Evolutionary conservation across 345 rosid species (phyloP).

Genomic region (Sonneratia alba): DNA sequence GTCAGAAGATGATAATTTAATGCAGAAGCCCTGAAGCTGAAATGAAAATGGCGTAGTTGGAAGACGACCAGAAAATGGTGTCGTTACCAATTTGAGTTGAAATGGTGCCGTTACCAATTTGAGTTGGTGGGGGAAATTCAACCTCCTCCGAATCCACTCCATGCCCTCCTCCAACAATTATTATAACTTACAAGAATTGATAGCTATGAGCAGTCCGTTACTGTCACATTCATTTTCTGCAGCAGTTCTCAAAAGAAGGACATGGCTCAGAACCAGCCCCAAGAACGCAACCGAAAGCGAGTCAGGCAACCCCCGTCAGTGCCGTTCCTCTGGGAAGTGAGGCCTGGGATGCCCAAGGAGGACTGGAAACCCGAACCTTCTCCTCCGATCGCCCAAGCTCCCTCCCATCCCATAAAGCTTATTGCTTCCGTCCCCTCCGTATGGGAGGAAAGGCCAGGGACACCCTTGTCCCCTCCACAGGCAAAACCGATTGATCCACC

Average conservation of each 20-base stretch:
- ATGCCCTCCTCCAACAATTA: too few relatives aligned
- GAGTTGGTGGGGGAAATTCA: not conserved
- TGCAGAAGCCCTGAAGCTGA: not conserved
- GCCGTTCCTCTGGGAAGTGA: conserved; percentile 81
- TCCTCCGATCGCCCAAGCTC: conserved; percentile 23
- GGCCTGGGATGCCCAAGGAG: conserved; percentile 66
- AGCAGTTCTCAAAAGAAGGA: not conserved
- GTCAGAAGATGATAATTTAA: not conserved
- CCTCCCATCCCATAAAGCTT: conserved; percentile 41
- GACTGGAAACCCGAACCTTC: conserved; percentile 49
- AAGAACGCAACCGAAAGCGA: conserved; percentile 21
- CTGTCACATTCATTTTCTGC: not conserved
- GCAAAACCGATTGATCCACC: not conserved
- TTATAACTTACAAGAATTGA: not conserved
- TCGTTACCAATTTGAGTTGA: not conserved
- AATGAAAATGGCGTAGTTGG: not conserved
- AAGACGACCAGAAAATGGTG: conserved; percentile 1
- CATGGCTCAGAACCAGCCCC: not conserved
- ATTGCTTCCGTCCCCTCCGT: conserved; percentile 54
- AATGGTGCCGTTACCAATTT: not conserved
- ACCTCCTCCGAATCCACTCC: conserved; percentile 4
- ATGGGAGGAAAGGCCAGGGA: conserved; percentile 82
- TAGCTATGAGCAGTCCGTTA: not conserved
- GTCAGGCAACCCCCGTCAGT: conserved; percentile 58
- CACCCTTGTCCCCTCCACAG: conserved; percentile 21